phyloP scores from a whole-genome alignment of 352 stramenopile genomes.

The Globisporangium nunn region DNA sequence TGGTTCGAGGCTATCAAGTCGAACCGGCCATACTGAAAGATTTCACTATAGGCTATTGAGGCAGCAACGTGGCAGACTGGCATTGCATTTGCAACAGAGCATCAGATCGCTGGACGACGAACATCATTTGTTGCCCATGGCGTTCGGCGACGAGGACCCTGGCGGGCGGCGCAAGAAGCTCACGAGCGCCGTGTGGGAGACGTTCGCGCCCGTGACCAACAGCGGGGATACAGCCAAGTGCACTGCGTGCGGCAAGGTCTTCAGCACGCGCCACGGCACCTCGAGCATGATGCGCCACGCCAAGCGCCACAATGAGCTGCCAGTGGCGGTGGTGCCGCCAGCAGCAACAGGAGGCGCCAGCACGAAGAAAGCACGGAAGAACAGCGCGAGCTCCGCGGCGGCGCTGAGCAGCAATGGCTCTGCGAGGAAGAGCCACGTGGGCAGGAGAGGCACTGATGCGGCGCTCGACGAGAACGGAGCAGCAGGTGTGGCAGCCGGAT shows the following conservation, averaged over 20 bases:
- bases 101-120: not conserved
- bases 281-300: conserved; percentile 82
- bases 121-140: conserved; percentile 16
- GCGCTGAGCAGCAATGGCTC: conserved; percentile 12
- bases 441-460: conserved; percentile 45
- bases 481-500: conserved; percentile 27
- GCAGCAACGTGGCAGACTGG: too few relatives aligned
- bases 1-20: too few relatives aligned
- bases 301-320: conserved; percentile 66
- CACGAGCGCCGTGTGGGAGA: conserved; percentile 79
- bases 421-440: conserved; percentile 34
- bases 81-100: too few relatives aligned
- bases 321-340: not conserved
- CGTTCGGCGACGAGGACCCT: conserved; percentile 66
- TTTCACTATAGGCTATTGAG: too few relatives aligned
- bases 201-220: conserved; percentile 66
- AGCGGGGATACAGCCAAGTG: conserved; percentile 70
- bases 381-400: not conserved
- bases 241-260: conserved; percentile 67
- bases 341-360: not conserved
- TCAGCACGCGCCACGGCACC: conserved; percentile 73
- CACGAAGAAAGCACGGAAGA: conserved; percentile 52
- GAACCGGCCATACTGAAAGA: too few relatives aligned
- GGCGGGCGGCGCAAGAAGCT: conserved; percentile 72
- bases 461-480: conserved; percentile 55